These are phyloP conservation scores for Globisporangium carolinianum DNA, from an alignment of 352 stramenopile species.

Conservation along the genomic window DNA sequence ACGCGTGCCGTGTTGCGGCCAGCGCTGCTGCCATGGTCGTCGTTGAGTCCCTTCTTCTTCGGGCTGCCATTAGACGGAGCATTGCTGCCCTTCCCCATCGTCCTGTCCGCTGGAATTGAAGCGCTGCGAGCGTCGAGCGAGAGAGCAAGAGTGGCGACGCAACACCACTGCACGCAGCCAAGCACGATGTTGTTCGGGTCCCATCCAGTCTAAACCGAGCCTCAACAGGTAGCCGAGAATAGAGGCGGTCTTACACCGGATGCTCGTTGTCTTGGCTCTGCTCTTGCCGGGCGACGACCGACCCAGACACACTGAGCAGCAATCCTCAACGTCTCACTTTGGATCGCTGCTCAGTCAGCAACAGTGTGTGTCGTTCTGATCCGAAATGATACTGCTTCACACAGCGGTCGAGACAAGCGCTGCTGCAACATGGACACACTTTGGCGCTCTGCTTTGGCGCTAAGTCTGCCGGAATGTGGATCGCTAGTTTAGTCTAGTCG, in stretches of 20 bases:
- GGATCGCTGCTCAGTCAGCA: not conserved
- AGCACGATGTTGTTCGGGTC: too few relatives aligned
- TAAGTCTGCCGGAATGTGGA: too few relatives aligned
- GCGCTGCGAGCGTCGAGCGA: not conserved
- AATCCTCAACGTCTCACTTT: not conserved
- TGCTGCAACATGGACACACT: too few relatives aligned
- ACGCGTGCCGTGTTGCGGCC: not conserved
- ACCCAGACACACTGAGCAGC: too few relatives aligned
- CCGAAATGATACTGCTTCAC: not conserved
- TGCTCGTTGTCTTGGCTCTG: not conserved
- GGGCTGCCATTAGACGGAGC: not conserved
- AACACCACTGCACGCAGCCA: not conserved
- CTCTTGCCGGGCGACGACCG: not conserved
- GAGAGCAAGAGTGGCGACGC: not conserved
- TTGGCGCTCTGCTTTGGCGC: too few relatives aligned
- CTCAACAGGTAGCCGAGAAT: not conserved
- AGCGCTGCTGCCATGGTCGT: not conserved
- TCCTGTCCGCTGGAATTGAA: conserved; percentile 4
- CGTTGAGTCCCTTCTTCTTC: conserved; percentile 12
- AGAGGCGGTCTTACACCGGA: not conserved
- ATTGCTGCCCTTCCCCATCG: not conserved
- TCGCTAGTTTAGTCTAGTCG: too few relatives aligned
- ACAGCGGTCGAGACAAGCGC: too few relatives aligned
- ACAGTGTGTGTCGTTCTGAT: not conserved
- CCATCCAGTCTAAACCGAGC: too few relatives aligned